These are phyloP conservation scores for Clarireedia hainanense DNA, from an alignment of 2,329 filamentous ascomycete genomes.

Conservation along the genomic window DNA sequence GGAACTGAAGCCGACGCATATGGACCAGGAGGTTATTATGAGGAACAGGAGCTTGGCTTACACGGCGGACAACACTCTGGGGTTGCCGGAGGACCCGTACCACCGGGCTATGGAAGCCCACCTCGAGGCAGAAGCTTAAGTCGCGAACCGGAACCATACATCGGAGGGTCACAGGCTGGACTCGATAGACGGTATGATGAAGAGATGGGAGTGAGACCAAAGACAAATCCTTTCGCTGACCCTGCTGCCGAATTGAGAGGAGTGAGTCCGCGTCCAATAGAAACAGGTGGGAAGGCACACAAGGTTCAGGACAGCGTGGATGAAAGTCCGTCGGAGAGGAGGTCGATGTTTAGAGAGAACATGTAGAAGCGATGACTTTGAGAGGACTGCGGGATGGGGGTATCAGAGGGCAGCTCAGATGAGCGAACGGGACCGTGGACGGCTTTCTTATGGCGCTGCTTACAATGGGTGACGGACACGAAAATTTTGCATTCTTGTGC, in stretches of 20 bases:
- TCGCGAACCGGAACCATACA: slow-evolving; percentile 36
- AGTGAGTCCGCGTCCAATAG: slow-evolving; percentile 69
- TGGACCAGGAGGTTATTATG: slow-evolving; percentile 57
- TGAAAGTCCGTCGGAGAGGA: slow-evolving; percentile 58
- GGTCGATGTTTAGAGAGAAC: slow-evolving; percentile 63
- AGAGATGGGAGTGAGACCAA: slow-evolving; percentile 34
- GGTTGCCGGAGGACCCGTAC: slow-evolving; percentile 42
- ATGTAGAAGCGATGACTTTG: slow-evolving; percentile 36
- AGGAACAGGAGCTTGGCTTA: slow-evolving; percentile 65
- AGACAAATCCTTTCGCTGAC: slow-evolving; percentile 64
- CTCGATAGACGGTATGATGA: slow-evolving; percentile 38
- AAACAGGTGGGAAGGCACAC: slow-evolving; percentile 32
- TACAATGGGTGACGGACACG: background rate
- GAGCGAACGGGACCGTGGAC: background rate
- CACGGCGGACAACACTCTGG: slow-evolving; percentile 31
- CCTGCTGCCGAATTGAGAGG: slow-evolving; percentile 56
- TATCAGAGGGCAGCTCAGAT: background rate
- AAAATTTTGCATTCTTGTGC: background rate
- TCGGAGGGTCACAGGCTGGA: slow-evolving; percentile 33
- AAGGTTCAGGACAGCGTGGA: slow-evolving; percentile 19
- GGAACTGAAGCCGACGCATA: slow-evolving; percentile 63
- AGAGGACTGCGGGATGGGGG: background rate
- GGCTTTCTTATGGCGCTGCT: no score
- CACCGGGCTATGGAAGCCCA: slow-evolving; percentile 36
- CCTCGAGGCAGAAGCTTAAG: slow-evolving; percentile 35